Base-by-base conservation (phyloP, 1,139 yeast species). In the Geotrichum cucujoidarum region DNA sequence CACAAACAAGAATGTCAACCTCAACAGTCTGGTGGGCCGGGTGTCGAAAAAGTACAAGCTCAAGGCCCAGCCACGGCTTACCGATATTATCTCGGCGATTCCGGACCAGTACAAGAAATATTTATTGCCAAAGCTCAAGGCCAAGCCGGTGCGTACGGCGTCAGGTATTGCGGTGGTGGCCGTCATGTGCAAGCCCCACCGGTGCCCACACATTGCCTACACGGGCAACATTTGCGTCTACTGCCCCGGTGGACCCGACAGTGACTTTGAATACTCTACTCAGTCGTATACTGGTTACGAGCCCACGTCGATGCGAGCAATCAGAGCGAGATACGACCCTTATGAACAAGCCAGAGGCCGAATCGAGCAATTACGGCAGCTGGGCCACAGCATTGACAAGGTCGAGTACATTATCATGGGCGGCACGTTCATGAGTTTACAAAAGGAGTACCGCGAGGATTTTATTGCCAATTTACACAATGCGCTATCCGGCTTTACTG, bases 201-300 rank as follows among this genome's bases (percentile, higher is more conserved):
- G 99, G 71, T 92, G 99, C 70, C 99, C 99, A 29, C 99, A 92
- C 67, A 94, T 92, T 61, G 97, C 98, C 29, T 94, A 92, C 66
- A 92, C 99, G 0, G 99, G 99, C 53, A 92, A 92, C 62, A 92
- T 92, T 54, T 92, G 99, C 73, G 98, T 92, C 14, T 92, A 92
- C 65, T 92, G 99, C 70, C 99, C 99, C 3, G 99, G 99, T 52
- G 99, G 99, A 1, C 99, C 99, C 1, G 99, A 92, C 66, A 84
- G 95, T 1, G 99, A 92, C 69, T 92, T 92, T 63, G 99, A 92
- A 64, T 92, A 92, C 66, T 87, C 96, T 1, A 92, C 99, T 1
- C 99, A 92, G 68, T 89, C 97, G 1, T 92, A 92, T 62, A 92
- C 99, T 0, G 99, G 99, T 35, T 92, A 94, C 63, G 99, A 92